These are phyloP conservation scores for Boletellus sp. DNA, from an alignment of 1,284 basidiomycete species.

Conservation along the genomic window DNA sequence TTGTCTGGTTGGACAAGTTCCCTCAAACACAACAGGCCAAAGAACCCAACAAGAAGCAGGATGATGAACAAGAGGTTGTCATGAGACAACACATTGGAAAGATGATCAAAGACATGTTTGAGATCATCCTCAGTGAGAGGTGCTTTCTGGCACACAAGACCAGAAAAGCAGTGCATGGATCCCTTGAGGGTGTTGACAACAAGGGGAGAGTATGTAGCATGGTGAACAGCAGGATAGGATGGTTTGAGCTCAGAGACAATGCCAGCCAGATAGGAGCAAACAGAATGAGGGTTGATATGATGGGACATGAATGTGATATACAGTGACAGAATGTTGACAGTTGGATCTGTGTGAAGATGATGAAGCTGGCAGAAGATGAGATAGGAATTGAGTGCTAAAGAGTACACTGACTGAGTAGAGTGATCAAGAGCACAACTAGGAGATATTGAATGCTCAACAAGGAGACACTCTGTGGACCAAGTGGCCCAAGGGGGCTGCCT, in stretches of 20 bases:
- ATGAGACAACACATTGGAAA: too few relatives aligned
- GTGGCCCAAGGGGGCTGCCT: neutral
- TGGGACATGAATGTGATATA: neutral
- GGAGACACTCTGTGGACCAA: slow-evolving; percentile 8
- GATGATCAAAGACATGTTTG: too few relatives aligned
- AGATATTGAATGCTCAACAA: slow-evolving; percentile 15
- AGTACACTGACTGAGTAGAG: slow-evolving; percentile 16
- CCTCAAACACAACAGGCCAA: neutral
- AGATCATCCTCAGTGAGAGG: slow-evolving; percentile 17
- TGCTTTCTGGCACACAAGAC: slow-evolving; percentile 4
- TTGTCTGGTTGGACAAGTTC: neutral
- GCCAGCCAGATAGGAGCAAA: slow-evolving; percentile 29
- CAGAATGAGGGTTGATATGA: slow-evolving; percentile 13
- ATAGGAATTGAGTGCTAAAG: slow-evolving; percentile 30
- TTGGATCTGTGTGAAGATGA: slow-evolving; percentile 31
- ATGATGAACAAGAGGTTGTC: neutral
- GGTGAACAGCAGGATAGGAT: slow-evolving; percentile 19
- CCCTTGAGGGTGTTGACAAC: slow-evolving; percentile 26
- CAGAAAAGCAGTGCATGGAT: slow-evolving; percentile 4
- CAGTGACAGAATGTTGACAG: slow-evolving; percentile 23
- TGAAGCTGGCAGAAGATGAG: slow-evolving; percentile 31
- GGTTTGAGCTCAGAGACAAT: slow-evolving; percentile 27
- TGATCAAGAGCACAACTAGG: slow-evolving; percentile 18
- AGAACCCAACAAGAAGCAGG: slow-evolving; percentile 2
- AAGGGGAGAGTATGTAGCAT: slow-evolving; percentile 1